A percentile compares a stretch with the other conserved stretches of the same genome.
phyloP scores from a whole-genome alignment of 768 basidiomycete genomes.

The Leccinum boreale region DNA sequence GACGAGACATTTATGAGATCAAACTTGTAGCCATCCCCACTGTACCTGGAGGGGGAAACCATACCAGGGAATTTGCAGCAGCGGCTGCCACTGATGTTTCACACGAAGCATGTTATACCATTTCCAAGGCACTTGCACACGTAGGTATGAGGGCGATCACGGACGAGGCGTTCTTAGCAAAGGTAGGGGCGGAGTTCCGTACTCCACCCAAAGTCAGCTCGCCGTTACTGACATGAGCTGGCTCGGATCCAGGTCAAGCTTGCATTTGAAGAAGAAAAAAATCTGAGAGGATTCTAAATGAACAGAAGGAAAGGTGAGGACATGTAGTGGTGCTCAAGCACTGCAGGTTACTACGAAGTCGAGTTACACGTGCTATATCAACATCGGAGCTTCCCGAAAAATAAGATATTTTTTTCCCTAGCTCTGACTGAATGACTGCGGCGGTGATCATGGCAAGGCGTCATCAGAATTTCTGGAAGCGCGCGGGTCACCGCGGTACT shows the following conservation, averaged over 20 bases:
- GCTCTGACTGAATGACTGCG: too few relatives aligned
- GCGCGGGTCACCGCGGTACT: neutral
- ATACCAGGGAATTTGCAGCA: slow-evolving; percentile 65
- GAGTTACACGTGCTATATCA: neutral
- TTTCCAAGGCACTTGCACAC: slow-evolving; percentile 69
- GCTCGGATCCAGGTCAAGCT: slow-evolving; percentile 40
- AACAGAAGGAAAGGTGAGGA: neutral
- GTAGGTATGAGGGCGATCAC: slow-evolving; percentile 65
- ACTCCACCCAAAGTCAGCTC: neutral
- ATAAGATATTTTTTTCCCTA: neutral
- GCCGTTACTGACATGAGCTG: neutral
- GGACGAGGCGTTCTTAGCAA: slow-evolving; percentile 60
- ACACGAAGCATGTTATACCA: slow-evolving; percentile 63
- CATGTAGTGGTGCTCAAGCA: neutral
- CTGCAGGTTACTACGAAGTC: neutral
- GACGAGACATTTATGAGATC: neutral
- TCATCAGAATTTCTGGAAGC: neutral
- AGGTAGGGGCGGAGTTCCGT: slow-evolving; percentile 38
- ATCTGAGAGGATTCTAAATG: slow-evolving; percentile 6
- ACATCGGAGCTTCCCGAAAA: neutral
- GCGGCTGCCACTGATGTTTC: slow-evolving; percentile 58
- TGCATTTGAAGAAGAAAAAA: slow-evolving; percentile 47
- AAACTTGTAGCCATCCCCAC: slow-evolving; percentile 66
- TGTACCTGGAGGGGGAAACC: slow-evolving; percentile 68
- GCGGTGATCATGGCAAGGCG: neutral